Evolutionary conservation across 2,329 filamentous ascomycete genomes (phyloP).

Genomic region (Aspergillus versicolor): DNA sequence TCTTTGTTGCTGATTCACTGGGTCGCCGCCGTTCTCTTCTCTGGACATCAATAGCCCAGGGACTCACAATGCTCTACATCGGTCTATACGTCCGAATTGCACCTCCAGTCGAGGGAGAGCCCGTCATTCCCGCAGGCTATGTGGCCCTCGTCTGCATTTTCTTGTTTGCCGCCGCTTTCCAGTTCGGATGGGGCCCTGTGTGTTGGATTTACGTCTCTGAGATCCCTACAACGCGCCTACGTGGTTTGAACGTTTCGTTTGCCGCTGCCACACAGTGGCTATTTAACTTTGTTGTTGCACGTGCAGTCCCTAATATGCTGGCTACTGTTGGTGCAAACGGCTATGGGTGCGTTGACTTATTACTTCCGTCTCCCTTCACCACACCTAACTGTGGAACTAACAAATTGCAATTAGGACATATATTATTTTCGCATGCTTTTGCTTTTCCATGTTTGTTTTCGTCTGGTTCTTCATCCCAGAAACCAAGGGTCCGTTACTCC

Average conservation of each 20-base stretch:
- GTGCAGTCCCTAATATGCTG: slow-evolving; percentile 68
- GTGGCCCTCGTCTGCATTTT: slow-evolving; percentile 70
- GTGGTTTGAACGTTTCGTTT: slow-evolving; percentile 67
- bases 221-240: slow-evolving; percentile 66
- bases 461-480: slow-evolving; percentile 70
- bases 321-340: slow-evolving; percentile 50
- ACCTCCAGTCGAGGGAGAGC: slow-evolving; percentile 49
- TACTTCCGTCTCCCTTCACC: neutral
- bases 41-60: slow-evolving; percentile 35
- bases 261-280: slow-evolving; percentile 70
- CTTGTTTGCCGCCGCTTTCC: slow-evolving; percentile 69
- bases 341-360: slow-evolving; percentile 44
- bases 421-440: slow-evolving; percentile 68
- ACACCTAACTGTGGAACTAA: slow-evolving; percentile 16
- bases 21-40: slow-evolving; percentile 37
- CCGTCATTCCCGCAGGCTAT: slow-evolving; percentile 66
- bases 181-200: slow-evolving; percentile 69
- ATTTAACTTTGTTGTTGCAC: slow-evolving; percentile 71
- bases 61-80: slow-evolving; percentile 42
- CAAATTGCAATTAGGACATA: slow-evolving; percentile 55
- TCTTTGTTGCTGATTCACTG: slow-evolving; percentile 40
- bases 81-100: slow-evolving; percentile 55
- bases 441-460: slow-evolving; percentile 64
- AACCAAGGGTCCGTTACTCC: slow-evolving; percentile 59
- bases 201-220: slow-evolving; percentile 73